A percentile compares a stretch with the other conserved stretches of the same genome.
Conservation (phyloP, 179 eudicot genomes). For the Carnegiea gigantea region DNA sequence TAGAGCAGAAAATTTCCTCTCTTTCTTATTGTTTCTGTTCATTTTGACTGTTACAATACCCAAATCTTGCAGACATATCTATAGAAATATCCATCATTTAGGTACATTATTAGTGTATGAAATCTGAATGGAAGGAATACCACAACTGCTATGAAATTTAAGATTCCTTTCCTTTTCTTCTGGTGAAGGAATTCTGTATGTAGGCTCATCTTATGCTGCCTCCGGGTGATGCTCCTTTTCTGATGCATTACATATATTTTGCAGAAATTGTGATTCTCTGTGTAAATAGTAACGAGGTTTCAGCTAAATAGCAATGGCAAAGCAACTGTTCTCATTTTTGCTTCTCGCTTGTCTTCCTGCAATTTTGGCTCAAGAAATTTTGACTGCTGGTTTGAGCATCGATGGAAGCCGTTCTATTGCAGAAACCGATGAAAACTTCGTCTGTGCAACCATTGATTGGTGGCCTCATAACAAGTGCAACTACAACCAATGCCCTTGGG, state of each 20-base stretch:
- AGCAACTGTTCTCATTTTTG: conserved; percentile 33
- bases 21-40: background rate
- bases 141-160: background rate
- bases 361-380: conserved; percentile 48
- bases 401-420: conserved; percentile 58
- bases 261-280: conserved; percentile 11
- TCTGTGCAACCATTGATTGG: conserved; percentile 97
- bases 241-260: background rate
- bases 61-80: background rate
- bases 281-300: conserved; percentile 6
- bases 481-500: conserved; percentile 92
- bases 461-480: conserved; percentile 91
- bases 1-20: background rate
- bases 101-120: background rate
- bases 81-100: background rate
- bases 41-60: background rate
- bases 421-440: conserved; percentile 64
- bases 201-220: background rate
- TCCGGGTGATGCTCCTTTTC: background rate
- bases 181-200: background rate
- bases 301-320: conserved; percentile 47
- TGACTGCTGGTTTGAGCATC: conserved; percentile 41
- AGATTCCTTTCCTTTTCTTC: conserved; percentile 2
- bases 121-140: background rate
- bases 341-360: conserved; percentile 47